Evolutionary conservation across 176 grass and related monocot genomes (phyloP).

Genomic region (Typha latifolia): DNA sequence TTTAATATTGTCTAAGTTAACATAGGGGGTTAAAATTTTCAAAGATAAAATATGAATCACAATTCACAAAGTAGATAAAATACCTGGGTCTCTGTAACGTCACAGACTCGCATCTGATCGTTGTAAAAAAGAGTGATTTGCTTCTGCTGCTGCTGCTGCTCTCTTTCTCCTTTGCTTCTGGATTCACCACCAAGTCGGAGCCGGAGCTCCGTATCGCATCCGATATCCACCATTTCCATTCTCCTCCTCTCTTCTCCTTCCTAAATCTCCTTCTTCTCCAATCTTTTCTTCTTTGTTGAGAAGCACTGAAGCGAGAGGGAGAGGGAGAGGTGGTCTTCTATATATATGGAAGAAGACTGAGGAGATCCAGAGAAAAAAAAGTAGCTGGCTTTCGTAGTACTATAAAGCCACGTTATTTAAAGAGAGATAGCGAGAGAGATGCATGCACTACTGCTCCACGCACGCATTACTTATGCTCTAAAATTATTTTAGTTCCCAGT

Average conservation of each 20-base stretch:
- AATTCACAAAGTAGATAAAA: not conserved
- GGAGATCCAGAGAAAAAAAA: not conserved
- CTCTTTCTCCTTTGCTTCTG: not conserved
- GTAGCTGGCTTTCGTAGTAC: conserved; percentile 1
- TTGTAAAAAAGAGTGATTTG: conserved; percentile 23
- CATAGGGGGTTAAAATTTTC: too few relatives aligned
- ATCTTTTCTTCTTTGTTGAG: not conserved
- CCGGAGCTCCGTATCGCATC: conserved; percentile 14
- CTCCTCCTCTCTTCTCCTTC: conserved; percentile 1
- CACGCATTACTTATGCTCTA: conserved; percentile 3
- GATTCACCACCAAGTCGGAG: conserved; percentile 18
- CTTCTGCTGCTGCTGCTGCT: conserved; percentile 8
- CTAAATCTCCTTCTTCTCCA: not conserved
- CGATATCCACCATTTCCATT: conserved; percentile 1
- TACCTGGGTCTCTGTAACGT: conserved; percentile 27
- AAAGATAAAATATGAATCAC: not conserved
- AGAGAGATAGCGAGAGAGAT: too few relatives aligned
- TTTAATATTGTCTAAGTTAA: too few relatives aligned
- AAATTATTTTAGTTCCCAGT: not conserved
- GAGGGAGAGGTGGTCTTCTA: conserved; percentile 12
- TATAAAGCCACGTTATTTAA: too few relatives aligned
- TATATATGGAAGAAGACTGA: not conserved
- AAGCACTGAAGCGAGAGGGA: not conserved
- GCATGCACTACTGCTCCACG: too few relatives aligned
- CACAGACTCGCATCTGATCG: conserved; percentile 18